These are phyloP conservation scores for Lolium perenne DNA, from an alignment of 176 grass and related monocot genomes.

Conservation along the genomic window DNA sequence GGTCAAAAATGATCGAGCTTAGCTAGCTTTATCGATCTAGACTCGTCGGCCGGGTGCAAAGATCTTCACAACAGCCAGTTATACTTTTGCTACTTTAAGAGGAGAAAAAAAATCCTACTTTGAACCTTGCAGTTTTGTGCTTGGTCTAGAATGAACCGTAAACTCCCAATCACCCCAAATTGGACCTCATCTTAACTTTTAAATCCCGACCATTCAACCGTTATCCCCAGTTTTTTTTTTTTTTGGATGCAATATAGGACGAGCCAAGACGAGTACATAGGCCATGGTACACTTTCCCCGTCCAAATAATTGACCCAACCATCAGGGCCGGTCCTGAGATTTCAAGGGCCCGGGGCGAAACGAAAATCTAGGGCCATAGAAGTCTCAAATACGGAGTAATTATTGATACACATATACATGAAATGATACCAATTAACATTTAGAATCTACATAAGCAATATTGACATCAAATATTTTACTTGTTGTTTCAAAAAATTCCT, in stretches of 20 bases:
- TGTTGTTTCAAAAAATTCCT: no score
- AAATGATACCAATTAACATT: no score
- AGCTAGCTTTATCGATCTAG: constrained; percentile 25
- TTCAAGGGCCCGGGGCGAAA: no score
- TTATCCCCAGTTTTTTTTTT: background rate
- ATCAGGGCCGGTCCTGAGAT: no score
- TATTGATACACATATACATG: no score
- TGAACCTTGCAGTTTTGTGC: background rate
- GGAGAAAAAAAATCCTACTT: background rate
- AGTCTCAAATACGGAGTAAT: no score
- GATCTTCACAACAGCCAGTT: background rate
- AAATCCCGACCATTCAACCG: background rate
- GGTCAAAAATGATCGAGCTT: constrained; percentile 3
- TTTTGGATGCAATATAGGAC: background rate
- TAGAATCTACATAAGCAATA: no score
- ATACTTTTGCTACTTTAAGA: constrained; percentile 12
- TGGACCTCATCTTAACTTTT: background rate
- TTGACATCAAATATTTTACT: no score
- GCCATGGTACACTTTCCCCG: background rate
- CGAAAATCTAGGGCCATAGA: no score
- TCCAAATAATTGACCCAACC: no score
- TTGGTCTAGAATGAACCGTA: background rate
- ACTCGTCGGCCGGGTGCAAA: background rate
- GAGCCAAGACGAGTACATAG: background rate
- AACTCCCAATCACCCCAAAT: background rate